Percentiles rank a stretch among this genome's conserved stretches.
Conservation (phyloP, 1,139 yeast genomes). For the Debaryomyces nepalensis region DNA sequence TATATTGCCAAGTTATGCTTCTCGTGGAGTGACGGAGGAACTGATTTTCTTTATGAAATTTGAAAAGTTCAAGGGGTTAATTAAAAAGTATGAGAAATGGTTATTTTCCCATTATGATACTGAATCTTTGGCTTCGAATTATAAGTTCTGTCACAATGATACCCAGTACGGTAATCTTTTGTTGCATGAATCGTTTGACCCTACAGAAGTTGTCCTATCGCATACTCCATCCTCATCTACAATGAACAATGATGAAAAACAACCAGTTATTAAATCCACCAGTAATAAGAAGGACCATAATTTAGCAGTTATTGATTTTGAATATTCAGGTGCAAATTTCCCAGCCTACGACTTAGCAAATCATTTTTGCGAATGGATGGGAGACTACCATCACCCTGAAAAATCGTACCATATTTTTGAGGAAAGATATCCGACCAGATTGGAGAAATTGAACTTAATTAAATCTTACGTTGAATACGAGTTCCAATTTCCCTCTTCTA, state of each 20-base stretch:
- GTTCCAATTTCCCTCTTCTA: slow-evolving; percentile 44
- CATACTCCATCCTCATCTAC: slow-evolving; percentile 27
- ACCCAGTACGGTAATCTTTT: slow-evolving; percentile 93
- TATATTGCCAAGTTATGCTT: slow-evolving; percentile 31
- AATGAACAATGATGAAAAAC: slow-evolving; percentile 29
- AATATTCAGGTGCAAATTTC: slow-evolving; percentile 91
- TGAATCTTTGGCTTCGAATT: slow-evolving; percentile 46
- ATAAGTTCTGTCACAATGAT: slow-evolving; percentile 91
- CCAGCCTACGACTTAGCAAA: slow-evolving; percentile 91
- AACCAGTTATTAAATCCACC: slow-evolving; percentile 26
- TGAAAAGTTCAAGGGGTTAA: slow-evolving; percentile 49
- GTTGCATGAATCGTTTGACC: slow-evolving; percentile 46
- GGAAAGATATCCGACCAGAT: slow-evolving; percentile 63
- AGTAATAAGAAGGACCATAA: slow-evolving; percentile 60
- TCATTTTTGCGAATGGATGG: slow-evolving; percentile 96
- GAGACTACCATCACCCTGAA: slow-evolving; percentile 77
- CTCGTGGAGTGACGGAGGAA: slow-evolving; percentile 35
- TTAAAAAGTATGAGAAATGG: slow-evolving; percentile 64
- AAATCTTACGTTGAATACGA: slow-evolving; percentile 71
- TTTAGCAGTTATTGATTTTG: slow-evolving; percentile 93
- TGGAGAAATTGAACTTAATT: slow-evolving; percentile 72
- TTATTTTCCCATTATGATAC: slow-evolving; percentile 56
- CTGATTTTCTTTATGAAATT: slow-evolving; percentile 56
- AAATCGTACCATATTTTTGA: slow-evolving; percentile 62
- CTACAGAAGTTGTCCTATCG: slow-evolving; percentile 40